Base-by-base conservation (phyloP, 306 rosid genomes). In the Prunus dulcis region DNA sequence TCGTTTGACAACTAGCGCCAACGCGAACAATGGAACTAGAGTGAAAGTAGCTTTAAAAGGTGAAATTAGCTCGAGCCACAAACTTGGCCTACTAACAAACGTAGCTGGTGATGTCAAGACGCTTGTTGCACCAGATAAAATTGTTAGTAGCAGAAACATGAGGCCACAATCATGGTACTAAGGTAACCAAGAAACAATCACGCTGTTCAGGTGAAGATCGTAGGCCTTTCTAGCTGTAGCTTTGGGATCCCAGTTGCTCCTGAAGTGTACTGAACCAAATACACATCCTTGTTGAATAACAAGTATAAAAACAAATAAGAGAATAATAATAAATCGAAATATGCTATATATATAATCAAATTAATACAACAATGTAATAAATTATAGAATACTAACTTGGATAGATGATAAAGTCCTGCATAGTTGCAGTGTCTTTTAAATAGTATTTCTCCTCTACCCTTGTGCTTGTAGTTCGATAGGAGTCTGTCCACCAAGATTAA, bases 131-230 rank as follows among this genome's bases (percentile, higher is more conserved):
- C 96, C 97, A 0, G 87, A 87, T 3, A 91, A 88, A 57, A 93
- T 51, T 45, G 92, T 93, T 1, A 89, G 58, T 19, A 91, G 60
- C 64, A 91, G 80, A 84, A 93, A 93, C 96, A 91, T 83, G 25
- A 89, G 96, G 53, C 97, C 98, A 9, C 92, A 90, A 45, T 91
- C 97, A 58, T 91, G 97, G 75, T 87, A 89, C 51, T 93, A 97
- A 93, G 97, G 97, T 10, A 93, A 79, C 98, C 96, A 93, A 0
- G 97, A 93, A 13, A 87, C 91, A 6, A 89, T 84, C n/a, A 82
- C 72, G 27, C 86, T 79, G 82, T 84, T 88, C 4, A 92, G 93
- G 61, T 93, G 92, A 53, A 93, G 89, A 79, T 93, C 91, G 12
- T 93, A 88, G 68, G 96, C 88, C 76, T 78, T 86, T n/a, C 97